Evolutionary conservation across 2,329 filamentous ascomycete genomes (phyloP), one percentile per base, ranked within the genome.

Genomic region (Microsporum ferrugineum): DNA sequence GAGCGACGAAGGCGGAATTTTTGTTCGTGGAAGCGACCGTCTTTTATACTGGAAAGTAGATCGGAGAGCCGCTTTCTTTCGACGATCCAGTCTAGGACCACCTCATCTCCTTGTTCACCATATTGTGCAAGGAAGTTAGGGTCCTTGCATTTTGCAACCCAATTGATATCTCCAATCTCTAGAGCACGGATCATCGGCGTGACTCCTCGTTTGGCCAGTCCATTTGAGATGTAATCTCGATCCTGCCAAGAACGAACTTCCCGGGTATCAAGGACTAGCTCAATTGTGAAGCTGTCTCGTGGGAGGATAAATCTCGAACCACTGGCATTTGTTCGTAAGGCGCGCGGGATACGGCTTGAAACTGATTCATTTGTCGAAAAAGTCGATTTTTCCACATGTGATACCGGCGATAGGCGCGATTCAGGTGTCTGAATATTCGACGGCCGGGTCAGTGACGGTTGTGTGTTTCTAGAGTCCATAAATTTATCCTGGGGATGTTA

Each of bases 1-100:
- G 84, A 88, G 58, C 84, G 84, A 60, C 82, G 81, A 8, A 92
- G 79, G 0, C 89, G 85, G 69, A 91, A 92, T 70, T 94, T 92
- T 70, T 94, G 89, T 71, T 94, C 89, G 66, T 87, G 86, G 67
- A 91, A 92, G 1, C 89, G 84, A 0, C 88, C 88, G 64, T 92
- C 89, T 71, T 88, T 90, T 74, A 94, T 89, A 64, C 87, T 91
- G 58, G 81, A 77, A n/a, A 92, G 80, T 55, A 94, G 76, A 70
- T 94, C 89, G 68, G 92, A 88, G 0, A 91, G 80, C 6, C 89
- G 80, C 70, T 94, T 94, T 63, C 89, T 81, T 73, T 94, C 89
- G 1, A 91, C 82, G 51, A 94, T 88, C 79, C 86, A 89, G 71
- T 92, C 88, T 3, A 94, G 77, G 55, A 90, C 83, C 10, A 92